Evolutionary conservation across 805 yeast species (phyloP).

Genomic region (Phaffomyces antillensis): DNA sequence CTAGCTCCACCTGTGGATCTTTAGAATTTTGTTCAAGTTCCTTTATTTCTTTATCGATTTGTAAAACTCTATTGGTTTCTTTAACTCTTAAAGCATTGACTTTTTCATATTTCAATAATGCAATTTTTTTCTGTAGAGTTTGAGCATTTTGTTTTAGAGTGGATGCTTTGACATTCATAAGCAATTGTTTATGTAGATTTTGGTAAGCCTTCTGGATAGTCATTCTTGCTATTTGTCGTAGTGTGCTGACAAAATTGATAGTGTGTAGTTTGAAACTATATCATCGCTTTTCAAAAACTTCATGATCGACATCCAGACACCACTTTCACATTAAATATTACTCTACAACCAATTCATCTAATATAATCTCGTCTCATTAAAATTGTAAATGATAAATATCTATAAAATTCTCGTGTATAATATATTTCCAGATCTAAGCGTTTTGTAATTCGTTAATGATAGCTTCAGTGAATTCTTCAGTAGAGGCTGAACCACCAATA

Average conservation of each 20-base stretch:
- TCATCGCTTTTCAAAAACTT: neutral
- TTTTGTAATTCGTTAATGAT: conserved; percentile 41
- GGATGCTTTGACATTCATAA: conserved; percentile 17
- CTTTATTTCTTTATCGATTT: conserved; percentile 16
- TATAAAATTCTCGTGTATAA: conserved; percentile 4
- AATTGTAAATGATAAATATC: conserved; percentile 1
- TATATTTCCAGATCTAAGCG: conserved; percentile 1
- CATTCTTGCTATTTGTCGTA: conserved; percentile 1
- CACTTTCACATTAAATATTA: no score
- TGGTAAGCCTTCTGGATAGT: conserved; percentile 12
- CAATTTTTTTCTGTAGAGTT: conserved; percentile 19
- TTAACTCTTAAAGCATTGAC: conserved; percentile 19
- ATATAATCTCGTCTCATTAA: neutral
- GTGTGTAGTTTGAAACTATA: neutral
- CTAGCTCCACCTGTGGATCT: conserved; percentile 15
- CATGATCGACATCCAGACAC: neutral
- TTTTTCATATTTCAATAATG: conserved; percentile 21
- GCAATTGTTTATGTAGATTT: conserved; percentile 17
- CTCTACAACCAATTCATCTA: neutral
- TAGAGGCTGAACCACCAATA: conserved; percentile 84
- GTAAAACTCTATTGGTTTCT: conserved; percentile 14
- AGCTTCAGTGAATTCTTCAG: conserved; percentile 93
- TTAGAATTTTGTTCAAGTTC: conserved; percentile 12
- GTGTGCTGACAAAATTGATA: neutral
- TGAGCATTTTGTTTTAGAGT: conserved; percentile 20